A percentile compares a stretch with the other conserved stretches of the same genome.
phyloP scores from a whole-genome alignment of 2,329 filamentous ascomycete species.

The Fusarium setosum region DNA sequence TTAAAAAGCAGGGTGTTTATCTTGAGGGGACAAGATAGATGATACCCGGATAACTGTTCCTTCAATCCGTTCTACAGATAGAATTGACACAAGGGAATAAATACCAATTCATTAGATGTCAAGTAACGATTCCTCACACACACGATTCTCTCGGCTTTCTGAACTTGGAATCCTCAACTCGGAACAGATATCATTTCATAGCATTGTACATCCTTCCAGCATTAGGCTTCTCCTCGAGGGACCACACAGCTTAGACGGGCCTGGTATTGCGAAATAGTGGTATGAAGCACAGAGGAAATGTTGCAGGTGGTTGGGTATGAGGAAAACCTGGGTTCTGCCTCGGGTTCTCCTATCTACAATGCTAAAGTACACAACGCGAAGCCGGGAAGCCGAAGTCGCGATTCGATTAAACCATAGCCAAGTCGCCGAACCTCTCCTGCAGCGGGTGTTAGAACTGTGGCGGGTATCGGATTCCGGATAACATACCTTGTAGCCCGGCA shows the following conservation, averaged over 20 bases:
- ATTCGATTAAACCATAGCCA: constrained; percentile 85
- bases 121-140: neutral
- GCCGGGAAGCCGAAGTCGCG: constrained; percentile 49
- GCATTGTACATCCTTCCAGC: neutral
- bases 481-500: constrained; percentile 97
- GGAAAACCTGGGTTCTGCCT: constrained; percentile 48
- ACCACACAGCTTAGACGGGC: constrained; percentile 1
- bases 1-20: too few relatives aligned
- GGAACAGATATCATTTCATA: neutral
- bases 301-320: constrained; percentile 44
- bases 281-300: constrained; percentile 38
- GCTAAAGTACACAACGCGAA: constrained; percentile 75
- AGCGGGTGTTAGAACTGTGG: constrained; percentile 57
- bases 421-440: constrained; percentile 98
- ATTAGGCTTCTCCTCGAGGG: neutral
- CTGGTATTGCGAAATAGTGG: neutral
- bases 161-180: neutral
- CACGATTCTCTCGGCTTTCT: neutral
- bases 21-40: too few relatives aligned
- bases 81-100: neutral
- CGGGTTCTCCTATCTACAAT: constrained; percentile 72
- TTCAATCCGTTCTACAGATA: too few relatives aligned
- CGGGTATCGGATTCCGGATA: neutral
- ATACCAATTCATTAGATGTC: neutral
- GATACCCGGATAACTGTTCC: too few relatives aligned